These are phyloP conservation scores for Phialophora chinensis DNA, from an alignment of 2,329 filamentous ascomycete species.

Conservation along the genomic window DNA sequence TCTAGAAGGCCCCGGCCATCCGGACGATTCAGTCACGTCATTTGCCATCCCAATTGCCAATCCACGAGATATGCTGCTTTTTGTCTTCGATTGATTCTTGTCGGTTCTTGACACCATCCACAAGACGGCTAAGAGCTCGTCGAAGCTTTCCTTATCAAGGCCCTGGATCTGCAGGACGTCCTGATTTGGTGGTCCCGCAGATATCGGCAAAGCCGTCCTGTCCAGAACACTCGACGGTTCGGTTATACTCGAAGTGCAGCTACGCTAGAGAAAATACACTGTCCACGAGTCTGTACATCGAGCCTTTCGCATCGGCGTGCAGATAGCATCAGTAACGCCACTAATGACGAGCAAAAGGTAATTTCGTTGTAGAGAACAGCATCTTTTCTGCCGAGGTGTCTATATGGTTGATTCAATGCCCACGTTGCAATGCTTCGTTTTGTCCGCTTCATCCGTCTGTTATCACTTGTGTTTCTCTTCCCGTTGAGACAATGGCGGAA, in stretches of 20 bases:
- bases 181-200: neutral
- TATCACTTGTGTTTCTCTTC: neutral
- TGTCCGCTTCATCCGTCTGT: neutral
- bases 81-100: neutral
- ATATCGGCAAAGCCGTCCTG: neutral
- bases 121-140: neutral
- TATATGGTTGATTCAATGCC: neutral
- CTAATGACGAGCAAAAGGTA: conserved; percentile 6
- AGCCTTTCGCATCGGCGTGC: conserved; percentile 1
- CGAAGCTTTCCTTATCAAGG: conserved; percentile 8
- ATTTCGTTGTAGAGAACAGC: neutral
- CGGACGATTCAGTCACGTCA: conserved; percentile 16
- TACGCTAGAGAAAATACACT: neutral
- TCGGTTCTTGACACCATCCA: neutral
- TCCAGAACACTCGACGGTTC: neutral
- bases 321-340: conserved; percentile 15
- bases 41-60: conserved; percentile 23
- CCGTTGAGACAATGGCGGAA: conserved; percentile 22
- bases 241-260: neutral
- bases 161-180: neutral
- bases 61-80: neutral
- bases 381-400: neutral
- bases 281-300: neutral
- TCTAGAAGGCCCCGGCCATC: neutral
- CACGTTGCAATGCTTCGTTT: neutral